Conservation (phyloP, 1,139 yeast species). For the Protomyces arabidopsidicola region DNA sequence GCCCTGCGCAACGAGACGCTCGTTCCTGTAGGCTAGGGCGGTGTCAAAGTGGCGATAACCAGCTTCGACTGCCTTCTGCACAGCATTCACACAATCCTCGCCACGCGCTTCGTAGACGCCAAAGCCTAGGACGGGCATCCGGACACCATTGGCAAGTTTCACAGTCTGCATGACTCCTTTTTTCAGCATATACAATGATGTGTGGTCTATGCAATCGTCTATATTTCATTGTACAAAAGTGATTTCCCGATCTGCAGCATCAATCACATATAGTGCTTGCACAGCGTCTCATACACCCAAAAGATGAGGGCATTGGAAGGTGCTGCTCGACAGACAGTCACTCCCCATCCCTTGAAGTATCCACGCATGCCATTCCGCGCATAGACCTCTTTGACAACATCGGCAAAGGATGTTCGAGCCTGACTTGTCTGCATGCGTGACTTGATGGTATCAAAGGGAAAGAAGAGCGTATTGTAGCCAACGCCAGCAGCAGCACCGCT, state of each 20-base stretch:
- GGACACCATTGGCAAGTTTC: not conserved
- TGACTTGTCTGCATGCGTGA: slow-evolving; percentile 75
- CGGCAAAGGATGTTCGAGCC: slow-evolving; percentile 36
- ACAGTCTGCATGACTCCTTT: not conserved
- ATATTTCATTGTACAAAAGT: not conserved
- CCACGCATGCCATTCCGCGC: slow-evolving; percentile 56
- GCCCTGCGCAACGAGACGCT: slow-evolving; percentile 57
- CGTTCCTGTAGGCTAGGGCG: slow-evolving; percentile 60
- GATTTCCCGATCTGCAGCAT: too few species aligned
- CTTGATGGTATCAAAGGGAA: slow-evolving; percentile 88
- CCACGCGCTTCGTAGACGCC: slow-evolving; percentile 50
- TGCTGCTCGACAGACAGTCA: slow-evolving; percentile 72
- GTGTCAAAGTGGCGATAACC: slow-evolving; percentile 46
- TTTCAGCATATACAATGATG: not conserved
- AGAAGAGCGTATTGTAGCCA: slow-evolving; percentile 69
- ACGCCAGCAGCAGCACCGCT: slow-evolving; percentile 89
- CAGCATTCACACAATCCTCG: slow-evolving; percentile 39
- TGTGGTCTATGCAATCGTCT: not conserved
- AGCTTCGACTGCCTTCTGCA: slow-evolving; percentile 41
- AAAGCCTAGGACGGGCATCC: slow-evolving; percentile 49
- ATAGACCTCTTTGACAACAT: slow-evolving; percentile 45
- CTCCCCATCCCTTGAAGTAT: slow-evolving; percentile 78
- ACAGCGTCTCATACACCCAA: slow-evolving; percentile 39
- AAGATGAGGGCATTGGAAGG: slow-evolving; percentile 90
- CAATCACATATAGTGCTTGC: slow-evolving; percentile 4